Evolutionary conservation across 208 protist species (phyloP), one percentile per base, ranked within the genome.

Genomic region (Trypanosoma grayi): DNA sequence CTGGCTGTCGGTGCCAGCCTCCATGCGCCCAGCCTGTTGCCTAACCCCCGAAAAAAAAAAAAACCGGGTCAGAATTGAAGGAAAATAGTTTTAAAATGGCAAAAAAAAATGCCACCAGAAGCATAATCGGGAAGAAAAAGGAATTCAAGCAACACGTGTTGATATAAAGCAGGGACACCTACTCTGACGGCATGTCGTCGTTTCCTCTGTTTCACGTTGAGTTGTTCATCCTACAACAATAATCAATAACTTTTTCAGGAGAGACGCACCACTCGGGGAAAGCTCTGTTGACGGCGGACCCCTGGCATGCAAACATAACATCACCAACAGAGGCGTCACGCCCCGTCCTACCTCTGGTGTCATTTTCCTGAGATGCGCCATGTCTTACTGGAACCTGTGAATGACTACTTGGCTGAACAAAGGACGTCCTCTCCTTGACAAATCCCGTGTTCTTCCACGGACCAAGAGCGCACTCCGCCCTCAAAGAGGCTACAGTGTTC

Each of bases 201-300:
- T 10, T 36, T 14, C 14, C 5, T 44, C 8, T 11, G 16, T 36
- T 36, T 34, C 44, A 43, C 18, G 4, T 28, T 43, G 16, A 39
- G 7, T 27, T 48, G 27, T 46, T 51, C 39, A 40, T 45, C 36
- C 54, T 71, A n/a, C 47, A 71, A 46, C 34, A 63, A 46, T 58
- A 71, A 53, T 71, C 57, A 24, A 71, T 40, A 50, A 71, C 33
- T 43, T 47, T 71, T 44, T 71, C 65, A 5, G 55, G n/a, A 36
- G 55, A 25, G 45, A 65, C 28, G 44, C 65, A 71, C 11, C 39
- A 53, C 22, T 60, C 36, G 36, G 65, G 57, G 48, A 60, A 60
- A 0, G 44, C 37, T 22, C n/a, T 41, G 30, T 65, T 45, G 11
- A 44, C n/a, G 34, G 28, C n/a, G 18, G 27, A 65, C 9, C 65